These are phyloP conservation scores for Scedosporium minutisporum DNA, from an alignment of 2,329 filamentous ascomycete genomes.

Conservation along the genomic window DNA sequence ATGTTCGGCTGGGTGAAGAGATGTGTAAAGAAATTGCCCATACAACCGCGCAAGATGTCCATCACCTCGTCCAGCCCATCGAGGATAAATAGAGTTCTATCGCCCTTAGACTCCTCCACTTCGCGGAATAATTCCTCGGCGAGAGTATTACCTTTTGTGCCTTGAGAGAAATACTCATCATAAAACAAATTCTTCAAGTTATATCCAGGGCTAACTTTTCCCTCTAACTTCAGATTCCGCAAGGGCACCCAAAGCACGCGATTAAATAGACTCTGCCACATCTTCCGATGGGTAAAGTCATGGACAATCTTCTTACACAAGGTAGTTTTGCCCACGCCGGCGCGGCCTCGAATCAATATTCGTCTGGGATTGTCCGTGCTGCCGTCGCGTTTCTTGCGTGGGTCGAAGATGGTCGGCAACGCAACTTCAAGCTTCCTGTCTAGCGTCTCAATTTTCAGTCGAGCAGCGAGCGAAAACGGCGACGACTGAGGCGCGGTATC, in stretches of 20 bases:
- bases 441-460: slow-evolving; percentile 8
- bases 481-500: slow-evolving; percentile 9
- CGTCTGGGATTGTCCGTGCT: background rate
- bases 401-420: background rate
- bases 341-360: slow-evolving; percentile 20
- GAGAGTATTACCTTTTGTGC: slow-evolving; percentile 7
- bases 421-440: background rate
- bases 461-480: slow-evolving; percentile 17
- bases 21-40: slow-evolving; percentile 14
- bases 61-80: slow-evolving; percentile 33
- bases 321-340: slow-evolving; percentile 27
- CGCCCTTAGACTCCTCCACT: slow-evolving; percentile 1
- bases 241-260: background rate
- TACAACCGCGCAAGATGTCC: slow-evolving; percentile 5
- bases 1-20: slow-evolving; percentile 19
- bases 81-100: slow-evolving; percentile 22
- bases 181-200: slow-evolving; percentile 15
- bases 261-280: background rate
- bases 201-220: slow-evolving; percentile 1
- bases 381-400: background rate
- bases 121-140: slow-evolving; percentile 11
- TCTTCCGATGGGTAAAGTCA: slow-evolving; percentile 14
- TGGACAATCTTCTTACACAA: slow-evolving; percentile 28
- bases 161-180: slow-evolving; percentile 18
- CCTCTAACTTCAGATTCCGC: background rate